Evolutionary conservation across 2,329 filamentous ascomycete species (phyloP).

Genomic region (Alternaria angustiovoidea): DNA sequence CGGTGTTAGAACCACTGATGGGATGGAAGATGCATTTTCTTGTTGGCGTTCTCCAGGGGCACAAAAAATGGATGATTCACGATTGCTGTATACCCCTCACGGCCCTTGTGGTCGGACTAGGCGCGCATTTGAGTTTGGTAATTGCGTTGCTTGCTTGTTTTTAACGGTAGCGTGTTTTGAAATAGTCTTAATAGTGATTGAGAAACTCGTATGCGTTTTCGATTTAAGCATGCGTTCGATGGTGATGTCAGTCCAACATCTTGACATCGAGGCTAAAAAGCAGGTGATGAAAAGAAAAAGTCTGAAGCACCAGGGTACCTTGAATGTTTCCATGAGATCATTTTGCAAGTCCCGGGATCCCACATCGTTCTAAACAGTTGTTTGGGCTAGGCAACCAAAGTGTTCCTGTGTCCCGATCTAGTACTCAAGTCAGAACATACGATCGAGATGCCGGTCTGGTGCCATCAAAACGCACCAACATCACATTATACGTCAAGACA

Average conservation of each 20-base stretch:
- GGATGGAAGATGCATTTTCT: conserved; percentile 2
- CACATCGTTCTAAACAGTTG: not conserved
- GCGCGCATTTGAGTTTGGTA: not conserved
- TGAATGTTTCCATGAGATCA: not conserved
- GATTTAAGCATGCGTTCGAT: not conserved
- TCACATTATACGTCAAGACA: not conserved
- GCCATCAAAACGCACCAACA: not conserved
- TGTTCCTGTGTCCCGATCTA: not conserved
- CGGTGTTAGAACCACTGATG: not conserved
- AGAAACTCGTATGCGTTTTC: not conserved
- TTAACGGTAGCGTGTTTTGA: not conserved
- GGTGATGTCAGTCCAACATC: not conserved
- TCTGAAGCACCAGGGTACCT: not conserved
- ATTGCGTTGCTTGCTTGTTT: not conserved
- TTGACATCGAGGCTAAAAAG: not conserved
- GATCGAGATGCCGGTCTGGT: not conserved
- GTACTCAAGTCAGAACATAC: not conserved
- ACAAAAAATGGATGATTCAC: conserved; percentile 9
- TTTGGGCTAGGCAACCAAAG: not conserved
- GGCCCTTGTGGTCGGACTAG: conserved; percentile 1
- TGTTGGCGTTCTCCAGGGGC: conserved; percentile 4
- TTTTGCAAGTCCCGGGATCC: not conserved
- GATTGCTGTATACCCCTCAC: conserved; percentile 8
- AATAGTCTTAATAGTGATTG: not conserved
- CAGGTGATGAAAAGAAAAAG: not conserved